A percentile compares a stretch with the other conserved stretches of the same genome.
Conservation (phyloP, 2,329 filamentous ascomycete genomes). For the Rhexocercosporidium sp. region DNA sequence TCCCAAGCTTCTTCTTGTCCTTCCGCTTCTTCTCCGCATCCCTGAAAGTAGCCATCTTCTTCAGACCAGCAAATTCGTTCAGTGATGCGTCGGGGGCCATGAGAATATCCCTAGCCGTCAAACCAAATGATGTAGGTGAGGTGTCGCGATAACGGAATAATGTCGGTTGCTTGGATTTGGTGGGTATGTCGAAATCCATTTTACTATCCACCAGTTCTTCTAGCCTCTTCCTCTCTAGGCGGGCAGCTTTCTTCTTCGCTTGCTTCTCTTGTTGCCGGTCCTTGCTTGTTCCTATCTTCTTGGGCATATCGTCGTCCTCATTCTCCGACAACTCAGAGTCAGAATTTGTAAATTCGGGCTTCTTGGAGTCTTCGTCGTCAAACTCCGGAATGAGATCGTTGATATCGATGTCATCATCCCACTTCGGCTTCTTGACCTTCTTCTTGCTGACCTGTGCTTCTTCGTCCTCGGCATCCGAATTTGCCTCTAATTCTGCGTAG, state of each 20-base stretch:
- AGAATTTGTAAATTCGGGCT: conserved; percentile 60
- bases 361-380: conserved; percentile 63
- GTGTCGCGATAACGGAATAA: conserved; percentile 94
- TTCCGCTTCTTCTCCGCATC: conserved; percentile 87
- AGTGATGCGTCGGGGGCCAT: conserved; percentile 84
- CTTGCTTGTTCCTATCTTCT: conserved; percentile 60
- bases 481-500: conserved; percentile 74
- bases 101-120: conserved; percentile 89
- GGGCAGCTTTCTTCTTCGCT: conserved; percentile 71
- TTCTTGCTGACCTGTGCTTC: conserved; percentile 57
- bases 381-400: conserved; percentile 90
- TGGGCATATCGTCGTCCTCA: conserved; percentile 46
- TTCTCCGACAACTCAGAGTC: conserved; percentile 53
- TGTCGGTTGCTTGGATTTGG: conserved; percentile 56
- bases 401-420: conserved; percentile 98
- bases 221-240: conserved; percentile 80
- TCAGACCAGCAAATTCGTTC: conserved; percentile 90
- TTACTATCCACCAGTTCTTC: conserved; percentile 85
- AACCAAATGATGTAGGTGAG: conserved; percentile 85
- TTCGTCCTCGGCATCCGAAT: conserved; percentile 59
- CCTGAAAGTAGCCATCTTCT: conserved; percentile 91
- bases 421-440: conserved; percentile 80
- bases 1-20: conserved; percentile 86
- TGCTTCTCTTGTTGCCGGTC: conserved; percentile 64
- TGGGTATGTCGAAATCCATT: conserved; percentile 73